Evolutionary conservation across 345 rosid species (phyloP).

Genomic region (Brassica carinata): DNA sequence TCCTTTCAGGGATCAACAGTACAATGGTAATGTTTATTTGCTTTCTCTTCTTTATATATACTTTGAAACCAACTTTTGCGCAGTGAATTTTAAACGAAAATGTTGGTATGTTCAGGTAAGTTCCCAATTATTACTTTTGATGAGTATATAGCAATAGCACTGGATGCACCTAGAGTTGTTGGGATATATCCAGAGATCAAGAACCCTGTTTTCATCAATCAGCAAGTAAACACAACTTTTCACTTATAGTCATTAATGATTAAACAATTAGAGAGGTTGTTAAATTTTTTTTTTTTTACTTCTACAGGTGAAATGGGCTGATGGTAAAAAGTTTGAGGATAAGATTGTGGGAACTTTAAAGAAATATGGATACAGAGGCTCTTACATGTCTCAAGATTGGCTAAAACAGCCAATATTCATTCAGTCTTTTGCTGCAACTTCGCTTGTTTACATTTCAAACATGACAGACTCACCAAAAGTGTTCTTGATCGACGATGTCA

Average conservation of each 20-base stretch:
- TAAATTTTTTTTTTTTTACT: background rate
- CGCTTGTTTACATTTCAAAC: conserved; percentile 66
- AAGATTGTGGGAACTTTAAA: conserved; percentile 66
- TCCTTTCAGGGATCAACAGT: conserved; percentile 80
- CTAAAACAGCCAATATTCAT: conserved; percentile 76
- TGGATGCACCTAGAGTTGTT: conserved; percentile 81
- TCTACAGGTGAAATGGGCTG: conserved; percentile 78
- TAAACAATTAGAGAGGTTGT: background rate
- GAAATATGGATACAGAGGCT: conserved; percentile 81
- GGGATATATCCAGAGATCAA: conserved; percentile 99
- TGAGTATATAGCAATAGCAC: conserved; percentile 82
- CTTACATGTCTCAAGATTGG: conserved; percentile 86
- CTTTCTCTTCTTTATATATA: background rate
- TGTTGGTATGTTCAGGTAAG: conserved; percentile 57
- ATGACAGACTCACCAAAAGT: conserved; percentile 76
- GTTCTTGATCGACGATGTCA: conserved; percentile 77
- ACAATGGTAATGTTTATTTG: conserved; percentile 54
- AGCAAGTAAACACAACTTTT: conserved; percentile 56
- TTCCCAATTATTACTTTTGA: conserved; percentile 82
- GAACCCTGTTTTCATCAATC: conserved; percentile 83
- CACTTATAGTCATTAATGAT: background rate
- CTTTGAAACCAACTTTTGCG: background rate
- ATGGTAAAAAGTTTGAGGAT: conserved; percentile 78
- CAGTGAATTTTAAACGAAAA: background rate
- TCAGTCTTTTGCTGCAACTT: conserved; percentile 95